Conservation (phyloP, 768 basidiomycete genomes). For the Amanita polypyramis region DNA sequence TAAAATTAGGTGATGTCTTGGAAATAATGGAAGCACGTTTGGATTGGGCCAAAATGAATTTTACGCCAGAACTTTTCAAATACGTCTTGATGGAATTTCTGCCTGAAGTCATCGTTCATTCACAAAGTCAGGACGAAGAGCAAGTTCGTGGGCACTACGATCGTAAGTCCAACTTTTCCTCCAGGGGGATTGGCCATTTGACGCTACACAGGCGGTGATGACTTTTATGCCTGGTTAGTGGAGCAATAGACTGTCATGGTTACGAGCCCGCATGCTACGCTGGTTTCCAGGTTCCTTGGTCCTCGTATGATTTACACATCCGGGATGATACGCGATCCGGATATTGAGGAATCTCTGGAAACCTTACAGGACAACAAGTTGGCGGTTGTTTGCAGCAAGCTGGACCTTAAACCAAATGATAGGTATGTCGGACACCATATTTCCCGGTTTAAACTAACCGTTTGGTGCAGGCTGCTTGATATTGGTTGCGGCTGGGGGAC, state of each 20-base stretch:
- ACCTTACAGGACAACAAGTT: conserved; percentile 98
- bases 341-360: conserved; percentile 74
- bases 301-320: conserved; percentile 98
- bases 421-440: conserved; percentile 21
- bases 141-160: conserved; percentile 97
- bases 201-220: conserved; percentile 61
- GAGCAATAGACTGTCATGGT: neutral
- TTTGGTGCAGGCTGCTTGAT: conserved; percentile 49
- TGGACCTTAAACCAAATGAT: conserved; percentile 81
- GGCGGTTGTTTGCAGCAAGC: conserved; percentile 88
- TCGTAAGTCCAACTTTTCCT: conserved; percentile 34
- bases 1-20: conserved; percentile 70
- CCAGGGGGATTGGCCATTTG: conserved; percentile 2
- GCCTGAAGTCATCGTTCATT: conserved; percentile 91
- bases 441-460: neutral
- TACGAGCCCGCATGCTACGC: neutral
- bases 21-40: conserved; percentile 91
- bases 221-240: conserved; percentile 82
- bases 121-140: conserved; percentile 85
- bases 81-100: conserved; percentile 81
- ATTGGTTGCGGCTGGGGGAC: conserved; percentile 98
- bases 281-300: conserved; percentile 66
- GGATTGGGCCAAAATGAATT: conserved; percentile 89
- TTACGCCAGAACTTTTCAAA: conserved; percentile 88
- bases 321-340: conserved; percentile 69